Base-by-base conservation (phyloP, 129 eudicot species). In the Scalesia atractyloides region DNA sequence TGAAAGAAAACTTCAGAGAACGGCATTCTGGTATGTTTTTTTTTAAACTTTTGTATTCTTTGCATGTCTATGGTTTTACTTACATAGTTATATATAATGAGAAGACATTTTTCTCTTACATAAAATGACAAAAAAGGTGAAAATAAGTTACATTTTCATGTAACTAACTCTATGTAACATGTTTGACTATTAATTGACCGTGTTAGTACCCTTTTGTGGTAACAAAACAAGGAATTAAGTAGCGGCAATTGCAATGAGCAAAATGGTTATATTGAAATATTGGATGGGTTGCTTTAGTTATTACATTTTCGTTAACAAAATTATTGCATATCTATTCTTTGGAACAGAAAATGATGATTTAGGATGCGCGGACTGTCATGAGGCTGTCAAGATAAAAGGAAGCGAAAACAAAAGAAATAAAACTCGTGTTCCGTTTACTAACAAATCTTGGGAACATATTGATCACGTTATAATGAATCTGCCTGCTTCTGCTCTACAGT, bases 401-500 rank as follows among this genome's bases (percentile, higher is more conserved):
- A 74, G 82, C 65, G 73, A 82, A 64, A 88, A 84, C 78, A 90
- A 94, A 81, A 81, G 89, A 68, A 73, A 84, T 15, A 86, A 65
- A 75, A 64, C 88, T 70, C 79, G 74, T 46, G 81, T 77, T 63
- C 51, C 86, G 6, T 81, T 84, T 43, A 58, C 51, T 52, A 71
- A 80, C 18, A 88, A 82, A 78, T 88, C 99, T 3, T 90, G 97
- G 99, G 97, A 90, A 83, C 99, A 95, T 84, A 66, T 88, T 41
- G 99, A 95, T 78, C 99, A 95, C 62, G 91, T 91, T 80, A 78
- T 95, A 11, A 95, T 95, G 99, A 95, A 95, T 65, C 69, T 95
- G 52, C 99, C 99, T 44, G 99, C 99, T 66, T 95, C 99, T 24
- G 99, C 97, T 66, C 67, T 95, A 53, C 83, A 90, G 30, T 95